Conservation (phyloP, 176 grass and related monocot genomes). For the Carex scoparia region DNA sequence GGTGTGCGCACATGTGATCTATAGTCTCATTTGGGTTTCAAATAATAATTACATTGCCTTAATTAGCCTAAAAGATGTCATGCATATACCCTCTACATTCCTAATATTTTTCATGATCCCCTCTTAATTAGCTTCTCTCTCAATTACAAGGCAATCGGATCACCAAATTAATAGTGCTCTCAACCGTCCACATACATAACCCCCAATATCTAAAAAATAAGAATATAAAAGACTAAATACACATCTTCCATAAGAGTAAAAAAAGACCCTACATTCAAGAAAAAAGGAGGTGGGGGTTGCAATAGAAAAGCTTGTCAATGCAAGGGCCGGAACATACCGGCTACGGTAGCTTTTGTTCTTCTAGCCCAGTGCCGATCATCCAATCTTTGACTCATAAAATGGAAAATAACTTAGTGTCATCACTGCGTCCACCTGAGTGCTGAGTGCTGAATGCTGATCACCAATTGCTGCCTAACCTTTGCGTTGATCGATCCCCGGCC, state of each 20-base stretch:
- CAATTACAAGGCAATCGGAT: not conserved
- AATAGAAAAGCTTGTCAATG: not conserved
- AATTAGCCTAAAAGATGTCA: not conserved
- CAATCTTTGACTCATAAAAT: conserved; percentile 36
- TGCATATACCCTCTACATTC: not conserved
- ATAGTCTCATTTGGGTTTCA: too few relatives aligned
- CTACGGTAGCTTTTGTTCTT: conserved; percentile 3
- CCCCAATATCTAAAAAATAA: not conserved
- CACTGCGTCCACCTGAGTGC: conserved; percentile 30
- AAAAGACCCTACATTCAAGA: not conserved
- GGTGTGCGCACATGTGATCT: not conserved
- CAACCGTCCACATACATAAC: not conserved
- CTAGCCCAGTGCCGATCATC: not conserved
- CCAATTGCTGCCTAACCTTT: conserved; percentile 24
- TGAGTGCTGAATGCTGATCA: conserved; percentile 24
- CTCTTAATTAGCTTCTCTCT: not conserved
- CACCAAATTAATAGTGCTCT: not conserved
- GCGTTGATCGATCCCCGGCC: conserved; percentile 31
- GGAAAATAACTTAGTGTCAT: conserved; percentile 30
- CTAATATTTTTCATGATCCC: not conserved
- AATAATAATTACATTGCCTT: not conserved
- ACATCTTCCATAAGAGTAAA: not conserved
- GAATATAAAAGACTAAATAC: not conserved
- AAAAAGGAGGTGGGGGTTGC: not conserved
- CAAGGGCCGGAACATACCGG: not conserved